A percentile compares a stretch with the other conserved stretches of the same genome.
phyloP scores from a whole-genome alignment of 805 yeast species.

The Ogataea polymorpha region DNA sequence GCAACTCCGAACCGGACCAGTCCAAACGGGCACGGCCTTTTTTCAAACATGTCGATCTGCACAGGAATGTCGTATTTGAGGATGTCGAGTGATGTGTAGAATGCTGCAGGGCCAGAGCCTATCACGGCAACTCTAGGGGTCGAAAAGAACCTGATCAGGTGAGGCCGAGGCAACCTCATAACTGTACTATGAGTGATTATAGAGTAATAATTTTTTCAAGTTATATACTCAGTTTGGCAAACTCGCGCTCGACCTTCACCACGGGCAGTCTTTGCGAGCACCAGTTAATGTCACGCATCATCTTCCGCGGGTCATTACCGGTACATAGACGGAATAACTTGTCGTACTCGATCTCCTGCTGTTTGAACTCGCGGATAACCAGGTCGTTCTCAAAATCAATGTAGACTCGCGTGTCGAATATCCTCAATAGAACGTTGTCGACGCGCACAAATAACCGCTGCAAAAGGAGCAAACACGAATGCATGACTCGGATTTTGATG shows the following conservation, averaged over 20 bases:
- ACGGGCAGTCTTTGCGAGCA: slow-evolving; percentile 47
- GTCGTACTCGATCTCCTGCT: slow-evolving; percentile 56
- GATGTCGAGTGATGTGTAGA: slow-evolving; percentile 79
- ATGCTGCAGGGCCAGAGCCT: slow-evolving; percentile 97
- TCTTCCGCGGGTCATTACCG: slow-evolving; percentile 64
- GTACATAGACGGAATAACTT: slow-evolving; percentile 40
- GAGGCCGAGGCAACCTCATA: slow-evolving; percentile 3
- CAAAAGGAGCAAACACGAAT: slow-evolving; percentile 66
- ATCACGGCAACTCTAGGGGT: slow-evolving; percentile 61
- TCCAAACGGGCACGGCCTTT: slow-evolving; percentile 87
- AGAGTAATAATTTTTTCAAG: neutral
- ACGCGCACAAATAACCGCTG: slow-evolving; percentile 82
- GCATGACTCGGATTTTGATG: slow-evolving; percentile 87
- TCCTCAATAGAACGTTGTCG: slow-evolving; percentile 81
- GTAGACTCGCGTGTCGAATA: slow-evolving; percentile 81
- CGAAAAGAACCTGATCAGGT: neutral
- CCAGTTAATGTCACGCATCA: slow-evolving; percentile 83
- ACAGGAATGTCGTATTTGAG: slow-evolving; percentile 37
- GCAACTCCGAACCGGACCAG: slow-evolving; percentile 95
- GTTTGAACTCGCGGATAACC: slow-evolving; percentile 75
- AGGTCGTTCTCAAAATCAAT: slow-evolving; percentile 66
- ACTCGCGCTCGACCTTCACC: slow-evolving; percentile 23
- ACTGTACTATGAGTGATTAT: neutral
- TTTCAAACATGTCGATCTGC: slow-evolving; percentile 74
- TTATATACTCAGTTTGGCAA: slow-evolving; percentile 11